Conservation (phyloP, 1,284 basidiomycete species). For the Pyrrhoderma lamaoense region DNA sequence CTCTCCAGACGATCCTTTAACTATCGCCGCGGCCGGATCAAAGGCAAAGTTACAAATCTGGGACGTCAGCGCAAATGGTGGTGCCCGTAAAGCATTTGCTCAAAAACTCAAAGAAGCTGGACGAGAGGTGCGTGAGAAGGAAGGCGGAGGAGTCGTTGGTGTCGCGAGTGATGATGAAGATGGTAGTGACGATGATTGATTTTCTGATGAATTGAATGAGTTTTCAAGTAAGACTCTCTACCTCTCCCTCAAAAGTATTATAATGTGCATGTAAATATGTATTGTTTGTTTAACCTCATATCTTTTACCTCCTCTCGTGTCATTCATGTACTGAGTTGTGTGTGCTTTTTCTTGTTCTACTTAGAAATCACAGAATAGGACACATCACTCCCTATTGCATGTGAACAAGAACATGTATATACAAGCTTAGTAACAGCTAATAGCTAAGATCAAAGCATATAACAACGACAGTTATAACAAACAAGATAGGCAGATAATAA, state of each 20-base stretch:
- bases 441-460: no score
- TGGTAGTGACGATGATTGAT: slow-evolving; percentile 56
- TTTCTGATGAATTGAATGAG: slow-evolving; percentile 15
- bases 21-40: slow-evolving; percentile 89
- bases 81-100: slow-evolving; percentile 73
- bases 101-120: slow-evolving; percentile 68
- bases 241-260: neutral
- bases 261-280: neutral
- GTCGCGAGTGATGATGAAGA: slow-evolving; percentile 54
- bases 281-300: neutral
- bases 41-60: slow-evolving; percentile 92
- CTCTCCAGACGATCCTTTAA: slow-evolving; percentile 92
- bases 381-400: neutral
- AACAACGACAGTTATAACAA: neutral
- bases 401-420: neutral
- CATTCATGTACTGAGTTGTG: no score
- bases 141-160: slow-evolving; percentile 61
- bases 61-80: slow-evolving; percentile 79
- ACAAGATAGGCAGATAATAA: neutral
- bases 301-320: neutral
- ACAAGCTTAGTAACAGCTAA: no score
- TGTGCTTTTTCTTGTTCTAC: neutral
- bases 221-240: no score
- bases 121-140: slow-evolving; percentile 56
- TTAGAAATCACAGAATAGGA: neutral